Base-by-base conservation (phyloP, 129 eudicot genomes). In the Rutidosis leptorrhynchoides region DNA sequence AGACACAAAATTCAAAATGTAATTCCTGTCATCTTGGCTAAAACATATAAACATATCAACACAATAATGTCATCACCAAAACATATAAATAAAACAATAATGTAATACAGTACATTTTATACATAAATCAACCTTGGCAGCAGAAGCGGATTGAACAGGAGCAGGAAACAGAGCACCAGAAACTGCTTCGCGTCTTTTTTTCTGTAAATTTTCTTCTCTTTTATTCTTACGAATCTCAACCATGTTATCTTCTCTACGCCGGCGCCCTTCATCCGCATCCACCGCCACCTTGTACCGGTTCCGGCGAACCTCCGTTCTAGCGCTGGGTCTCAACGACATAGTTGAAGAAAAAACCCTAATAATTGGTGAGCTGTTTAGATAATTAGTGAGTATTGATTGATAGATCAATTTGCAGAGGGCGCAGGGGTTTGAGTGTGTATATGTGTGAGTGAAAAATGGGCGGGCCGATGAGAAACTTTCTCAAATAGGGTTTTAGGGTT, bases 221-320 rank as follows among this genome's bases (percentile, higher is more conserved):
- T 80, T 69, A 26, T 67, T 82, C 86, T 90, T 90, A 6, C 97
- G 85, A 78, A 90, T 87, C 90, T 87, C 95, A n/a, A 90, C 93
- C 95, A 90, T 82, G 21, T 90, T 87, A 56, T 87, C 97, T 56
- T 84, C 97, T 56, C 95, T 74, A 53, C 97, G 74, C 20, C 97
- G 84, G 6, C 97, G 78, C 15, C 95, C 97, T 57, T 90, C 97
- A 3, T 87, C 97, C 25, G 95, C 95, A 68, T 90, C 97, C 3
- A 90, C 97, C n/a, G 93, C 95, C 9, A 87, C 95, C 80, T 90
- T 90, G 84, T 84, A 90, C 24, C 84, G 65, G 77, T 83, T 87
- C 78, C 92, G 87, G 69, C 95, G 85, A 28, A 76, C 87, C 73
- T 87, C 97, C 27, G 83, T 78, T 43, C 87, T 78, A 0, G 86